phyloP scores from a whole-genome alignment of 306 rosid species.

The Argentina anserina region DNA sequence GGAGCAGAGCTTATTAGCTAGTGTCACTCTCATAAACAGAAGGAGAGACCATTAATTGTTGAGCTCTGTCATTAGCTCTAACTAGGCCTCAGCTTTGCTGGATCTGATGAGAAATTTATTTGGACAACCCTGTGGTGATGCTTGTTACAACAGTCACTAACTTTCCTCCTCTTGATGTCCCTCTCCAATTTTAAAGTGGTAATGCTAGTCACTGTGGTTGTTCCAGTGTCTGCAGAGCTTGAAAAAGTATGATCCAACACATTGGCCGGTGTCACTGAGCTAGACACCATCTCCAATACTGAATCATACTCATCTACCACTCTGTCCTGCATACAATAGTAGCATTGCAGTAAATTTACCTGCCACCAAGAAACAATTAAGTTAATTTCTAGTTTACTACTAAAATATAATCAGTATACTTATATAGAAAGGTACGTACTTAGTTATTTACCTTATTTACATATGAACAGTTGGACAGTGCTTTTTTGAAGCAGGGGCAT shows the following conservation, averaged over 20 bases:
- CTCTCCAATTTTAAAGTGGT: conserved; percentile 35
- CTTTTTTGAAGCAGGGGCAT: conserved; percentile 53
- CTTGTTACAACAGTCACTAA: conserved; percentile 28
- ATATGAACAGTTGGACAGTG: conserved; percentile 54
- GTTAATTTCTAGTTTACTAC: too few species aligned
- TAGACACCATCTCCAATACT: conserved; percentile 40
- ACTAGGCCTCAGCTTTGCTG: conserved; percentile 32
- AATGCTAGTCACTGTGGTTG: conserved; percentile 19
- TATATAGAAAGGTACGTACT: not conserved
- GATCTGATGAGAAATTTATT: conserved; percentile 37
- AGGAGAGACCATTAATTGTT: conserved; percentile 4
- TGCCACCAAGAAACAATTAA: conserved; percentile 21
- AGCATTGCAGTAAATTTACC: conserved; percentile 60
- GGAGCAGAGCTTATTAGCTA: not conserved
- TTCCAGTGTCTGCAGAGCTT: conserved; percentile 66
- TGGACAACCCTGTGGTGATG: conserved; percentile 30
- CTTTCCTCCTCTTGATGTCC: conserved; percentile 54
- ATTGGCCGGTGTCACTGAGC: conserved; percentile 65
- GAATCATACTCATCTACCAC: conserved; percentile 54
- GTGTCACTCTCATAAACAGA: conserved; percentile 24
- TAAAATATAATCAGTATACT: too few species aligned
- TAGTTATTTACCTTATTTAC: conserved; percentile 54
- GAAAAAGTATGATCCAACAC: conserved; percentile 76
- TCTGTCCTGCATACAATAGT: conserved; percentile 45
- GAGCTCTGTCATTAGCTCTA: conserved; percentile 16